phyloP scores from a whole-genome alignment of 192 early-diverging fungal species.

The Irineochytrium annulatum region DNA sequence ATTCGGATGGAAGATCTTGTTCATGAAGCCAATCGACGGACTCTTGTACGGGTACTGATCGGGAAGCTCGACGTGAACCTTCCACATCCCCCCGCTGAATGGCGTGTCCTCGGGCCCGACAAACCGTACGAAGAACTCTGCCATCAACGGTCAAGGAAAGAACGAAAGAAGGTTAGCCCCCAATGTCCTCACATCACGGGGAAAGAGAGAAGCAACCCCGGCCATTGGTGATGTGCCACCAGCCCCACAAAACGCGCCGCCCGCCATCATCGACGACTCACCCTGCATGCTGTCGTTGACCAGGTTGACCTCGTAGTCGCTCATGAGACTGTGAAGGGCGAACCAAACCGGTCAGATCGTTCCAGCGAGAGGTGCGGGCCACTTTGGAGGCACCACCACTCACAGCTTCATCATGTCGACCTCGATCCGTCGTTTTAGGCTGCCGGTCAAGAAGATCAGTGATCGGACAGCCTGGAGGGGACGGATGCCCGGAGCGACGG shows the following conservation, averaged over 20 bases:
- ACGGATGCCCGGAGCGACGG: too few species aligned
- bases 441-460: slow-evolving; percentile 3
- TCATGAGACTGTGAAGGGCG: slow-evolving; percentile 77
- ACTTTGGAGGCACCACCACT: slow-evolving; percentile 25
- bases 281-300: slow-evolving; percentile 99
- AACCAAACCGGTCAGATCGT: slow-evolving; percentile 2
- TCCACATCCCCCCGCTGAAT: slow-evolving; percentile 92
- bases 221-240: background rate
- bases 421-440: slow-evolving; percentile 27
- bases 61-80: slow-evolving; percentile 96
- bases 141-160: background rate
- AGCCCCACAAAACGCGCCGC: slow-evolving; percentile 19
- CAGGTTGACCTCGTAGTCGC: slow-evolving; percentile 97
- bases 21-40: slow-evolving; percentile 98
- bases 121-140: slow-evolving; percentile 91
- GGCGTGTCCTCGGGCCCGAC: slow-evolving; percentile 92
- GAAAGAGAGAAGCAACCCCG: too few species aligned
- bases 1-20: slow-evolving; percentile 99
- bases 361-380: background rate
- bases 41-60: slow-evolving; percentile 99
- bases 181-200: too few species aligned
- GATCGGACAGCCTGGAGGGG: too few species aligned
- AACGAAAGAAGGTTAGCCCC: too few species aligned
- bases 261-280: too few species aligned
- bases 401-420: slow-evolving; percentile 71